Evolutionary conservation across 305 asterid genomes (phyloP).

Genomic region (Nicotiana rustica): DNA sequence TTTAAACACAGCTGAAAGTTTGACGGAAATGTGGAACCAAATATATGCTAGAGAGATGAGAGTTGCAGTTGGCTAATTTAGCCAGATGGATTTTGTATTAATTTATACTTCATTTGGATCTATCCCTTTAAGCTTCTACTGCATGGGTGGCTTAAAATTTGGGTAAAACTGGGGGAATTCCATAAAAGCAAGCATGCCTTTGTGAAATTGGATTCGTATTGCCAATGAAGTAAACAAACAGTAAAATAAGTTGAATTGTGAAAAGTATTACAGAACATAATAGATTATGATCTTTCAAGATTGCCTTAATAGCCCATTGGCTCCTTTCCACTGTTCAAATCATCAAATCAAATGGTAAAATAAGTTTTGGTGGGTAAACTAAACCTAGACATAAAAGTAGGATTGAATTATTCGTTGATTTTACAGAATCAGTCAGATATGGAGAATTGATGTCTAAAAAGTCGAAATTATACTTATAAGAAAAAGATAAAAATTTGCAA

Average conservation of each 20-base stretch:
- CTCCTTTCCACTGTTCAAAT: background rate
- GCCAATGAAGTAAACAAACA: too few species aligned
- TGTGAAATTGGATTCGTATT: background rate
- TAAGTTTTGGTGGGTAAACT: background rate
- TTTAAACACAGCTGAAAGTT: background rate
- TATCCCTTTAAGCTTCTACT: background rate
- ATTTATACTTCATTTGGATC: background rate
- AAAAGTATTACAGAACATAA: background rate
- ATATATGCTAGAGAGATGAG: background rate
- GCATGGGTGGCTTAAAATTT: background rate
- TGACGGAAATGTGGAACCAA: conserved; percentile 18
- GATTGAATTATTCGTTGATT: conserved; percentile 3
- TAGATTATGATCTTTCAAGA: background rate
- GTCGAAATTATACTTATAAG: background rate
- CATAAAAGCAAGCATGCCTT: background rate
- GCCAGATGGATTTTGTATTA: conserved; percentile 10
- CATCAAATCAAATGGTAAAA: background rate
- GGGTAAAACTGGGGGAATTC: background rate
- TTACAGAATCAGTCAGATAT: background rate
- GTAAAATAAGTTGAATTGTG: too few species aligned
- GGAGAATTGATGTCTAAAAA: conserved; percentile 9
- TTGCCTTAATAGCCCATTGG: background rate
- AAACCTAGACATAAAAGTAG: conserved; percentile 7
- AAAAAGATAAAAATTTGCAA: background rate
- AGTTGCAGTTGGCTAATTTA: conserved; percentile 5